These are phyloP conservation scores for Rhizopogon salebrosus DNA, from an alignment of 768 basidiomycete genomes.

Conservation along the genomic window DNA sequence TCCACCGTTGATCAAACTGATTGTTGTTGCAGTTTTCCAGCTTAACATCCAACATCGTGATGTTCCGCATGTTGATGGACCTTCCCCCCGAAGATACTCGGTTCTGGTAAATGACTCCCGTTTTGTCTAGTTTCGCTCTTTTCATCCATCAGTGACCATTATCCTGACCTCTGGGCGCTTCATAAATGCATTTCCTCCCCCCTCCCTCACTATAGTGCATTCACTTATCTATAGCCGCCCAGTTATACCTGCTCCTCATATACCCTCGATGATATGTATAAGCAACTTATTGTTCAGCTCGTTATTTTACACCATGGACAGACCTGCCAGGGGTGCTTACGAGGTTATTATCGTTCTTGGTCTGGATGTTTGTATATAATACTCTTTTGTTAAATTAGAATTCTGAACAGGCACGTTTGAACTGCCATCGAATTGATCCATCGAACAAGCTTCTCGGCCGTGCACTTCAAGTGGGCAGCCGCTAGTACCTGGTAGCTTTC, in stretches of 20 bases:
- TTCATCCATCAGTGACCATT: not conserved
- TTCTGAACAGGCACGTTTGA: not conserved
- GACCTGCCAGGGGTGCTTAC: not conserved
- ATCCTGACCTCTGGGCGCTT: not conserved
- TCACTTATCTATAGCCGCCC: not conserved
- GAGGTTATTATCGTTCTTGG: not conserved
- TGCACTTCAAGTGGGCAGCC: too few species aligned
- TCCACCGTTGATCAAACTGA: not conserved
- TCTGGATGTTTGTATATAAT: not conserved
- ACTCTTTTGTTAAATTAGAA: not conserved
- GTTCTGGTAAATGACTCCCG: conserved; percentile 31
- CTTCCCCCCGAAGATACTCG: conserved; percentile 31
- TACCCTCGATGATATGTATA: not conserved
- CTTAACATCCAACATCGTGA: conserved; percentile 41
- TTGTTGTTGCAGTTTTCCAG: conserved; percentile 38
- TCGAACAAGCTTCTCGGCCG: not conserved
- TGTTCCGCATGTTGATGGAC: conserved; percentile 36
- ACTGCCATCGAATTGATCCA: not conserved
- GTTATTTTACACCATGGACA: not conserved
- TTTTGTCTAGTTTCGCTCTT: not conserved
- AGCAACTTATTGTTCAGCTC: not conserved
- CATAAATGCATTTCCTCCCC: not conserved
- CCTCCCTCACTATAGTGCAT: too few species aligned
- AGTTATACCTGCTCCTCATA: not conserved
- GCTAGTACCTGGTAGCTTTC: not conserved